Base-by-base conservation (phyloP, 2,329 filamentous ascomycete genomes). In the Leptographium radiaticola region DNA sequence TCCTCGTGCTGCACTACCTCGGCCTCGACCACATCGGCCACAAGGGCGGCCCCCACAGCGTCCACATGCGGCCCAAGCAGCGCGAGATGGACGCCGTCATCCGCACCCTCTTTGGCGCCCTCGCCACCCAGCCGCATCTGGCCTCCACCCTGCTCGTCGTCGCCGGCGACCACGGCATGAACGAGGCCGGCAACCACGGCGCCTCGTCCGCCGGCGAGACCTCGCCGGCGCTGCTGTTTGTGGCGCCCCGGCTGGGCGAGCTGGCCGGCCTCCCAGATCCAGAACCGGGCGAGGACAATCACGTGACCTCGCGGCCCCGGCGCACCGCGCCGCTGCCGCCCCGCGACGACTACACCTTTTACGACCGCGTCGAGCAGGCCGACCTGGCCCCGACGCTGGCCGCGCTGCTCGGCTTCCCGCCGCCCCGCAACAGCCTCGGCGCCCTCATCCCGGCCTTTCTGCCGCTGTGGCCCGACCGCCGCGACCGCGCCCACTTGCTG, bases 111-210 rank as follows among this genome's bases (percentile, higher is more conserved):
- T 96, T 88, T 64, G 71, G 75, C 13, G 85, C 87, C 8, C 86
- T 98, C 59, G 77, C 86, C 62, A 75, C 75, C 5, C 71, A 86
- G 54, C 65, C 76, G 1, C 85, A 95, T 66, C 79, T 96, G 1
- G 65, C 79, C 36, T 86, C 86, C 6, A 89, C 91, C 0, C 71
- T 98, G 2, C 77, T 98, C 47, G 83, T 98, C 4, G 70, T 98
- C 8, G 89, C 85, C 54, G 93, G 93, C 54, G 94, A 98, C 62
- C 93, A 98, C 65, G 93, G 93, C n/a, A 98, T 98, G 93, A 98
- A 97, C 61, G 91, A 97, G 62, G 93, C 88, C 20, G 93, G 93
- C 2, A 97, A 97, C 61, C 93, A 98, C 65, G 93, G 93, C 34
- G 93, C 91, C 42, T 96, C 91, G 11, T 90, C 90, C 0, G 80